These are phyloP conservation scores for Backusella westeae DNA, from an alignment of 192 early-diverging fungal species.

Conservation along the genomic window DNA sequence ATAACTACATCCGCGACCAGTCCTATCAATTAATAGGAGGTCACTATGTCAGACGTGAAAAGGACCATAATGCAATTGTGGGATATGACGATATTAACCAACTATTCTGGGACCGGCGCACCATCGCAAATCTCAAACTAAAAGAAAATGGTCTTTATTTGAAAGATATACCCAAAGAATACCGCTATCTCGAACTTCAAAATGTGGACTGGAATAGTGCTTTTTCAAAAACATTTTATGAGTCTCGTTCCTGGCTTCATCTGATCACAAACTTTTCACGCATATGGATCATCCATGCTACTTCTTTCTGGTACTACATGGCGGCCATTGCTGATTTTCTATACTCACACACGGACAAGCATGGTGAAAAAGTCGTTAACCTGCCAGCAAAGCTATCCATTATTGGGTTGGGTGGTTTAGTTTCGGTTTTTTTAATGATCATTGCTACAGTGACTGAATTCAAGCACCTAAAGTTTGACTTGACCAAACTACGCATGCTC, in stretches of 20 bases:
- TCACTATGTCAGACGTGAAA: slow-evolving; percentile 60
- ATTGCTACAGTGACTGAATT: slow-evolving; percentile 54
- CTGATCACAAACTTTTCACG: slow-evolving; percentile 68
- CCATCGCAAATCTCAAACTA: slow-evolving; percentile 48
- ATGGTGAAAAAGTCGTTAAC: slow-evolving; percentile 16
- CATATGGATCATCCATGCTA: slow-evolving; percentile 70
- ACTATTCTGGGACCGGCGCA: slow-evolving; percentile 61
- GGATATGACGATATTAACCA: slow-evolving; percentile 76
- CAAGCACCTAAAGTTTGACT: slow-evolving; percentile 52
- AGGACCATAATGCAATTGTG: slow-evolving; percentile 62
- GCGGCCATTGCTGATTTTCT: slow-evolving; percentile 57
- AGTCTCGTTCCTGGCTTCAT: slow-evolving; percentile 65
- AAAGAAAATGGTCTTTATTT: slow-evolving; percentile 47
- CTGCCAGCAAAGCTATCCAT: slow-evolving; percentile 41
- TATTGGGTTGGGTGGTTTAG: slow-evolving; percentile 52
- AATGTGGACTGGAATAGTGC: slow-evolving; percentile 58
- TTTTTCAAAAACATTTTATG: slow-evolving; percentile 67
- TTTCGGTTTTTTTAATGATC: slow-evolving; percentile 53
- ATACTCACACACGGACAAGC: slow-evolving; percentile 27
- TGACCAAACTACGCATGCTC: slow-evolving; percentile 29
- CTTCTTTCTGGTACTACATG: slow-evolving; percentile 70
- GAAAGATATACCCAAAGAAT: slow-evolving; percentile 50
- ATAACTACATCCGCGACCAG: slow-evolving; percentile 62
- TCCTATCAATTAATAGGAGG: slow-evolving; percentile 58
- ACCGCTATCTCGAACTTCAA: slow-evolving; percentile 53